Conservation (phyloP, 805 yeast genomes). For the Debaryomyces prosopidis region DNA sequence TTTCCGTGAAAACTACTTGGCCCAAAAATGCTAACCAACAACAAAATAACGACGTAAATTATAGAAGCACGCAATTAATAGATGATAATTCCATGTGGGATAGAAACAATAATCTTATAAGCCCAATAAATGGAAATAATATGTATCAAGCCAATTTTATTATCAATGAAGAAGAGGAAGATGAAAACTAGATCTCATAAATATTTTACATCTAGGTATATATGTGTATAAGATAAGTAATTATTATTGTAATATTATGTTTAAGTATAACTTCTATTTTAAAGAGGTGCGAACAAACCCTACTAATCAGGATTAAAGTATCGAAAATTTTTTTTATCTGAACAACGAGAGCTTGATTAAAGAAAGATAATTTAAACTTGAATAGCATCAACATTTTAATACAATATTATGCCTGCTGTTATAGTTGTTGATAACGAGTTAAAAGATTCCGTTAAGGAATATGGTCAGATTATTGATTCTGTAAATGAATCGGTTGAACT, state of each 20-base stretch:
- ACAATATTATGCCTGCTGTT: conserved; percentile 37
- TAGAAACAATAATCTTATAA: not conserved
- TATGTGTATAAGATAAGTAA: no score
- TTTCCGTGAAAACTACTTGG: not conserved
- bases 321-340: conserved; percentile 8
- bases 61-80: not conserved
- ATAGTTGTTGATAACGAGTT: conserved; percentile 45
- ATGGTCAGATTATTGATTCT: conserved; percentile 38
- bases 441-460: conserved; percentile 40
- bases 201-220: no score
- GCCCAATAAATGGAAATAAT: not conserved
- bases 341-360: not conserved
- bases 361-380: not conserved
- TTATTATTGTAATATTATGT: no score
- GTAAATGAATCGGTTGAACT: conserved; percentile 26
- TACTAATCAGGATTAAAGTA: not conserved
- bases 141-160: conserved; percentile 8
- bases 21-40: not conserved
- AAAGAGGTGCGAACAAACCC: conserved; percentile 1
- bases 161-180: conserved; percentile 21
- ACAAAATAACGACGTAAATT: not conserved
- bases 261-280: not conserved
- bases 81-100: not conserved
- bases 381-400: not conserved
- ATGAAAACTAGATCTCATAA: conserved; percentile 12